Evolutionary conservation across 345 rosid species (phyloP).

Genomic region (Dipteronia sinensis): DNA sequence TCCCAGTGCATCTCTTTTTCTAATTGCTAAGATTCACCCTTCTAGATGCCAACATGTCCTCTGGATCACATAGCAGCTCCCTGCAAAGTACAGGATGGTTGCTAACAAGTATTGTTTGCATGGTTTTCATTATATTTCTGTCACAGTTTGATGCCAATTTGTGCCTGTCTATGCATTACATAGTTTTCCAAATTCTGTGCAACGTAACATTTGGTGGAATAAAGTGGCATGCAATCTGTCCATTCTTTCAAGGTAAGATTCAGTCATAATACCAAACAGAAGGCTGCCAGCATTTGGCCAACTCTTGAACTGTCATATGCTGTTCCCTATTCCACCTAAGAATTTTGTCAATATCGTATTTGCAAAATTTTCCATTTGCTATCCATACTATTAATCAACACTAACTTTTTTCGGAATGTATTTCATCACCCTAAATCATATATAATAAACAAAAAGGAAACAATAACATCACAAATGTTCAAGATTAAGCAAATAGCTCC

Average conservation of each 20-base stretch:
- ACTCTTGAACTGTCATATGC: background rate
- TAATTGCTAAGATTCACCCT: background rate
- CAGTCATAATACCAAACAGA: background rate
- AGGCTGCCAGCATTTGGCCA: background rate
- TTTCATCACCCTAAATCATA: background rate
- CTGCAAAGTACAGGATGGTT: background rate
- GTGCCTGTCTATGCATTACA: background rate
- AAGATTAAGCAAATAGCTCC: background rate
- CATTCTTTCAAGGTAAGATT: slow-evolving; percentile 1
- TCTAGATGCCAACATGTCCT: background rate
- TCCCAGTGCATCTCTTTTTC: background rate
- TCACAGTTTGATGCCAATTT: background rate
- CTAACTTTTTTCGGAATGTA: background rate
- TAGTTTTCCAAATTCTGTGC: background rate
- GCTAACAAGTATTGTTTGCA: background rate
- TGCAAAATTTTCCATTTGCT: slow-evolving; percentile 5
- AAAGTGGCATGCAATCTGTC: background rate
- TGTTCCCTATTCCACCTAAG: background rate
- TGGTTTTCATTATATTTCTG: background rate
- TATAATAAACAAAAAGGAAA: background rate
- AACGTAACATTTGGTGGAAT: background rate
- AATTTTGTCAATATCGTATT: background rate
- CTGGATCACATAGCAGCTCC: background rate
- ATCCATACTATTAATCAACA: background rate
- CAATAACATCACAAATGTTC: background rate